These are phyloP conservation scores for Mycosphaerella arachidis DNA, from an alignment of 2,329 filamentous ascomycete genomes.

Conservation along the genomic window DNA sequence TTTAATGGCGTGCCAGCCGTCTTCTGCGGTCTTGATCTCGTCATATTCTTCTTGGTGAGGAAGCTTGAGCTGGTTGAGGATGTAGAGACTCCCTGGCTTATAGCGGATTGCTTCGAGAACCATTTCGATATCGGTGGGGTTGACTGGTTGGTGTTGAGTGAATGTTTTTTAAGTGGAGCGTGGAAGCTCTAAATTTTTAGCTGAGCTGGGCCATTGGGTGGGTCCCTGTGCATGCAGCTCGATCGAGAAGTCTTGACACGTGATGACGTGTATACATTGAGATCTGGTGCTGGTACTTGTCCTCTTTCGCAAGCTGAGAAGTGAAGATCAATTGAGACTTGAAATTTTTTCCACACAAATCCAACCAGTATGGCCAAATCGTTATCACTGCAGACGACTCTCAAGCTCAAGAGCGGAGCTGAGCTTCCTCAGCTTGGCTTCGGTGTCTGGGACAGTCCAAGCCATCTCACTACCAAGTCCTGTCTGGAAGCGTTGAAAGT, in stretches of 20 bases:
- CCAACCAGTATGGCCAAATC: not conserved
- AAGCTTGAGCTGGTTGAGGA: conserved; percentile 77
- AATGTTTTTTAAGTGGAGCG: not conserved
- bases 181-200: not conserved
- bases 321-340: not conserved
- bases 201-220: not conserved
- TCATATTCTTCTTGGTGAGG: conserved; percentile 79
- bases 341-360: not conserved
- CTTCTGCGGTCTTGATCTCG: conserved; percentile 61
- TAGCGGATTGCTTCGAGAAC: conserved; percentile 76
- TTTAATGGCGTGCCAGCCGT: conserved; percentile 78
- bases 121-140: conserved; percentile 32
- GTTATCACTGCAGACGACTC: not conserved
- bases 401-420: conserved; percentile 39
- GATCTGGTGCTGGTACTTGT: not conserved
- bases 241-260: not conserved
- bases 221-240: not conserved
- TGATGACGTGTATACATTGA: not conserved
- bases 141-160: not conserved
- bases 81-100: conserved; percentile 64
- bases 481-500: conserved; percentile 54
- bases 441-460: conserved; percentile 59
- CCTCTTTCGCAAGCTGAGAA: not conserved
- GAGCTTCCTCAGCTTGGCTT: conserved; percentile 65
- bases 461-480: conserved; percentile 43